Evolutionary conservation across 2,329 filamentous ascomycete genomes (phyloP).

Genomic region (Amauroascus niger): DNA sequence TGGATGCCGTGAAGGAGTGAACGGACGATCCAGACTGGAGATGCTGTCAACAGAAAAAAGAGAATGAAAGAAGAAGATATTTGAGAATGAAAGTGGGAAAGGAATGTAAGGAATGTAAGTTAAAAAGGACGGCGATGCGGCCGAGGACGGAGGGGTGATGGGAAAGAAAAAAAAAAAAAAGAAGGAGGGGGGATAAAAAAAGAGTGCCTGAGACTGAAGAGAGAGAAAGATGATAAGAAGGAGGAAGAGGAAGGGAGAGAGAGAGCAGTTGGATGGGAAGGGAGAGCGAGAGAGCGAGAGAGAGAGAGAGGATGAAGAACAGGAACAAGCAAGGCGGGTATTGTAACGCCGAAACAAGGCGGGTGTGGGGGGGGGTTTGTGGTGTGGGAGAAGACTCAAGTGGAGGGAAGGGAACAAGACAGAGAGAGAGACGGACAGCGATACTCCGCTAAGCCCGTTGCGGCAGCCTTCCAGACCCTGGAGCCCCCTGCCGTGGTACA

Average conservation of each 20-base stretch:
- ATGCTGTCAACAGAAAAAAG: conserved; percentile 18
- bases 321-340: background rate
- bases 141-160: conserved; percentile 11
- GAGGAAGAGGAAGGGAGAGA: background rate
- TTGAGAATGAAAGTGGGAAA: conserved; percentile 17
- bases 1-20: conserved; percentile 44
- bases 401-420: background rate
- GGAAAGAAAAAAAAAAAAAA: background rate
- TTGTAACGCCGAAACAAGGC: too few relatives aligned
- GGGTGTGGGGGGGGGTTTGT: too few relatives aligned
- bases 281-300: conserved; percentile 11
- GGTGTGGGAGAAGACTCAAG: too few relatives aligned
- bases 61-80: conserved; percentile 14
- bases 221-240: conserved; percentile 3
- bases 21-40: conserved; percentile 35
- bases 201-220: conserved; percentile 16
- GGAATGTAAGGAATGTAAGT: background rate
- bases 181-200: conserved; percentile 9
- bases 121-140: conserved; percentile 12
- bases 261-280: background rate
- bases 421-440: background rate
- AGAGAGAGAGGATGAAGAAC: conserved; percentile 1
- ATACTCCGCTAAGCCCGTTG: conserved; percentile 6
- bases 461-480: conserved; percentile 5
- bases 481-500: background rate